Conservation (phyloP, 805 yeast species). For the Candida coleopterorum region DNA sequence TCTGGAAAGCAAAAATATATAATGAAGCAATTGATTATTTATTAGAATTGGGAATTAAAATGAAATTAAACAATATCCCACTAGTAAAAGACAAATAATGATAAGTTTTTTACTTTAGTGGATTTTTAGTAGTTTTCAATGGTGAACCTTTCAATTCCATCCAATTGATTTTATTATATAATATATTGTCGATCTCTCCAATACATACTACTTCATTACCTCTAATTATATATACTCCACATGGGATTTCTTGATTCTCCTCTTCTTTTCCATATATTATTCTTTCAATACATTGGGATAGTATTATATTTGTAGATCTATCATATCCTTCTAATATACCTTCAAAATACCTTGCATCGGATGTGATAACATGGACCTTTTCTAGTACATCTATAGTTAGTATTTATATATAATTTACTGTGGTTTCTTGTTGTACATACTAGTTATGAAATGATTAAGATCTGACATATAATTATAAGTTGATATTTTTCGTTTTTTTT, state of each 20-base stretch:
- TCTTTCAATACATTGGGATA: conserved; percentile 49
- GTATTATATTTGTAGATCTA: conserved; percentile 55
- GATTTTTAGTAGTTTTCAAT: conserved; percentile 37
- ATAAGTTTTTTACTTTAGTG: conserved; percentile 13
- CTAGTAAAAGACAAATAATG: conserved; percentile 3
- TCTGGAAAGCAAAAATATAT: conserved; percentile 89
- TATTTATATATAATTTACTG: conserved; percentile 5
- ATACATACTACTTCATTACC: conserved; percentile 57
- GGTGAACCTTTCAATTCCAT: conserved; percentile 24
- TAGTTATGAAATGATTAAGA: conserved; percentile 2
- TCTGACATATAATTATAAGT: conserved; percentile 3
- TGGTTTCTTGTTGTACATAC: conserved; percentile 29
- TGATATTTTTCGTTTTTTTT: neutral
- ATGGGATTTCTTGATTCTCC: conserved; percentile 35
- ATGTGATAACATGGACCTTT: conserved; percentile 36
- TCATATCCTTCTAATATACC: conserved; percentile 55
- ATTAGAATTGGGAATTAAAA: conserved; percentile 77
- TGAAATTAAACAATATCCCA: conserved; percentile 62
- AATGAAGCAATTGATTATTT: conserved; percentile 92
- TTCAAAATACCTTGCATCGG: conserved; percentile 41
- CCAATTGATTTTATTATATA: conserved; percentile 41
- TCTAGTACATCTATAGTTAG: conserved; percentile 18
- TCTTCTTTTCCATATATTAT: conserved; percentile 39
- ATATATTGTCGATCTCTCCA: conserved; percentile 46
- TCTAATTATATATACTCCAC: conserved; percentile 51